Percentiles rank a stretch among this genome's conserved stretches.
Evolutionary conservation across 2,329 filamentous ascomycete genomes (phyloP).

Genomic region (Talaromyces sp.): DNA sequence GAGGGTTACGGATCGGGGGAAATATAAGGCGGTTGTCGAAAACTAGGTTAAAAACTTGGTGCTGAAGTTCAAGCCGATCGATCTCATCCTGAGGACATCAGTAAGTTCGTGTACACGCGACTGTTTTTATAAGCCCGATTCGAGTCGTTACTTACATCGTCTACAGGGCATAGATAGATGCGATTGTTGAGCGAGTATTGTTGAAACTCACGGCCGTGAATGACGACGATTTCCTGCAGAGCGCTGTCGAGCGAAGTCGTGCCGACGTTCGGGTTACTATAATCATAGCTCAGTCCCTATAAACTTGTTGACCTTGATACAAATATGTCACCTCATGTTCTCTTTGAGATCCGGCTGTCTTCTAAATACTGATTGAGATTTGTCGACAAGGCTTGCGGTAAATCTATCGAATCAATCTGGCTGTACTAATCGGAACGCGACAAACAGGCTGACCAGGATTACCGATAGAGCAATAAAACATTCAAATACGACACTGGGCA

Average conservation of each 20-base stretch:
- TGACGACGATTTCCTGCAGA: constrained; percentile 57
- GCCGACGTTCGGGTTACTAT: constrained; percentile 44
- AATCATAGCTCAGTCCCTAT: background rate
- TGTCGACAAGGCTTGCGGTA: background rate
- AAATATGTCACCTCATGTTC: background rate
- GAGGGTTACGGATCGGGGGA: constrained; percentile 58
- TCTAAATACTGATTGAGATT: background rate
- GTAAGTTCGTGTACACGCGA: constrained; percentile 4
- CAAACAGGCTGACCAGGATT: background rate
- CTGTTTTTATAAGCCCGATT: background rate
- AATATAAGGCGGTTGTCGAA: constrained; percentile 69
- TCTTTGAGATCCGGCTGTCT: background rate
- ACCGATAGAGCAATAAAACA: background rate
- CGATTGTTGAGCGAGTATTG: constrained; percentile 62
- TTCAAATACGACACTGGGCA: constrained; percentile 1
- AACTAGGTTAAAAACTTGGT: constrained; percentile 59
- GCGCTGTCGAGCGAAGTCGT: constrained; percentile 54
- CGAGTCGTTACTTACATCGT: constrained; percentile 56
- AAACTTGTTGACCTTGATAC: background rate
- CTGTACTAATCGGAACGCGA: background rate
- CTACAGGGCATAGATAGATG: constrained; percentile 66
- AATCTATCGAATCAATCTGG: background rate
- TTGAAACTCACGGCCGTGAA: constrained; percentile 65
- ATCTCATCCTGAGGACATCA: constrained; percentile 59
- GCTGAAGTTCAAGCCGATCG: constrained; percentile 61